Evolutionary conservation across 352 stramenopile genomes (phyloP).

Genomic region (Paralagenidium karlingii): DNA sequence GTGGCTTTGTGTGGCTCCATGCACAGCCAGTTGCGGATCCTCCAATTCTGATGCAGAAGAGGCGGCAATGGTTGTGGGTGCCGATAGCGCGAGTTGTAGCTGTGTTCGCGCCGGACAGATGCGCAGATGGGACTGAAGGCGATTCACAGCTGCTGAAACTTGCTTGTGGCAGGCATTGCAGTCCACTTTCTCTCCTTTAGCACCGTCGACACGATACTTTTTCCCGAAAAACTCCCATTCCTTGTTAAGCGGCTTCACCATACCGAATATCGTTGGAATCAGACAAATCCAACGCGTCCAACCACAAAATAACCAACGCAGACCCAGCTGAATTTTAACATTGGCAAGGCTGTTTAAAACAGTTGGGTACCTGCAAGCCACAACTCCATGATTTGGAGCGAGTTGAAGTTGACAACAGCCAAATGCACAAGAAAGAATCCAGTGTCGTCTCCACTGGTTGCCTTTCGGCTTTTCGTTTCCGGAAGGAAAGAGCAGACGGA

Average conservation of each 20-base stretch:
- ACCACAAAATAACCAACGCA: too few species aligned
- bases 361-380: too few species aligned
- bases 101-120: slow-evolving; percentile 24
- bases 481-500: too few species aligned
- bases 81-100: slow-evolving; percentile 2
- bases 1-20: neutral
- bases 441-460: too few species aligned
- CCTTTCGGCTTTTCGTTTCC: too few species aligned
- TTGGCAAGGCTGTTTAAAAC: too few species aligned
- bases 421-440: too few species aligned
- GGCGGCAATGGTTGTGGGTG: neutral
- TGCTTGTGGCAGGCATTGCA: slow-evolving; percentile 51
- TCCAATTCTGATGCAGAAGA: neutral
- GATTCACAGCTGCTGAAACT: slow-evolving; percentile 42
- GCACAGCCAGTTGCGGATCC: neutral
- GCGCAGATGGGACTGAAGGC: slow-evolving; percentile 50
- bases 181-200: slow-evolving; percentile 49
- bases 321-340: too few species aligned
- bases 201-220: slow-evolving; percentile 34
- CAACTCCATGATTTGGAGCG: too few species aligned
- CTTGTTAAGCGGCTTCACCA: slow-evolving; percentile 49
- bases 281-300: too few species aligned
- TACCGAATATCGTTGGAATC: slow-evolving; percentile 6
- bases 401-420: too few species aligned
- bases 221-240: slow-evolving; percentile 55